Percentiles rank a stretch among this genome's conserved stretches.
Conservation (phyloP, 2,329 filamentous ascomycete genomes). For the Cytospora piceae region DNA sequence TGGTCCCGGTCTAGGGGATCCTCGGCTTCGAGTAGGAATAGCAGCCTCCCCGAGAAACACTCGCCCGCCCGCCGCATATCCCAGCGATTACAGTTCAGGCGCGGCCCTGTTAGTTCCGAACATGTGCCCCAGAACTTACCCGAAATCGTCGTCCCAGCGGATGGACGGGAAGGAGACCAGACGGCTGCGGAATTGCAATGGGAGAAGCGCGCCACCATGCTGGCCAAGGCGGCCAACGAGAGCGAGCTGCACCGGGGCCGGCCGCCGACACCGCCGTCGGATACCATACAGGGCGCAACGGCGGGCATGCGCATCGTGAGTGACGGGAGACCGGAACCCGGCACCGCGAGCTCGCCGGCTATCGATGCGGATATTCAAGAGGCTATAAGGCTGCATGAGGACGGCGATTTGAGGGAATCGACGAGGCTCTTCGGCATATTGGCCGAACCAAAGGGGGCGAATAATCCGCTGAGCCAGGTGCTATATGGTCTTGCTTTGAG, state of each 20-base stretch:
- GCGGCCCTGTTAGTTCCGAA: conserved; percentile 63
- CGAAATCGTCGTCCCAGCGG: conserved; percentile 61
- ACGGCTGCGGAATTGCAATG: conserved; percentile 72
- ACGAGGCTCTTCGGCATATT: conserved; percentile 84
- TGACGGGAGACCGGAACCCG: conserved; percentile 33
- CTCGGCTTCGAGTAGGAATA: conserved; percentile 48
- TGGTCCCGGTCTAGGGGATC: conserved; percentile 51
- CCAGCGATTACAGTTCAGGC: conserved; percentile 70
- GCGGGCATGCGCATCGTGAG: conserved; percentile 37
- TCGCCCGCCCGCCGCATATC: conserved; percentile 57
- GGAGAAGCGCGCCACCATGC: conserved; percentile 91
- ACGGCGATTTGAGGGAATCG: conserved; percentile 75
- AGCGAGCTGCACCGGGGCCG: conserved; percentile 54
- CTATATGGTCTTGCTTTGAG: conserved; percentile 90
- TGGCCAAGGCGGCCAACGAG: conserved; percentile 61
- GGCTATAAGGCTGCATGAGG: conserved; percentile 92
- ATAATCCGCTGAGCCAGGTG: conserved; percentile 94
- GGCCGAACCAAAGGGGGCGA: conserved; percentile 80
- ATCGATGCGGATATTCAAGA: conserved; percentile 81
- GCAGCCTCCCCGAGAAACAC: conserved; percentile 40
- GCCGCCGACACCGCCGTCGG: conserved; percentile 44
- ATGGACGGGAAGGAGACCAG: conserved; percentile 48
- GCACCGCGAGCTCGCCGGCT: conserved; percentile 52
- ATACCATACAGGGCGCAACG: conserved; percentile 36
- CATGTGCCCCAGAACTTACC: conserved; percentile 82